Base-by-base conservation (phyloP, 345 rosid species). In the Dovyalis caffra region DNA sequence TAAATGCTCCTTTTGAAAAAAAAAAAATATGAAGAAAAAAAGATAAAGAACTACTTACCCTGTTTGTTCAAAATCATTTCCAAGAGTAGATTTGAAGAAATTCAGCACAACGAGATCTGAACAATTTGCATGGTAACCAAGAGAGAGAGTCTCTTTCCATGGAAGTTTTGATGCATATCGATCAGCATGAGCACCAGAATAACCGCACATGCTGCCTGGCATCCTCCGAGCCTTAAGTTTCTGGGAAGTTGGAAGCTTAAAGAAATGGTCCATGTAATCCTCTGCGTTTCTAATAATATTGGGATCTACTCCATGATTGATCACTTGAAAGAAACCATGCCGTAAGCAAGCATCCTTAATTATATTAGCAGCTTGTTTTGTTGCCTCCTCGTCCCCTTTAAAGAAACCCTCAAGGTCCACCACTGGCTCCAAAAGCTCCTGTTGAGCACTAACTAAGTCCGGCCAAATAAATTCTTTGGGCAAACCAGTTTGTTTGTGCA, bases 391-490 rank as follows among this genome's bases (percentile, higher is more conserved):
- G 33, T 76, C 74, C 11, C 74, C 79, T 6, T 73, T 23, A 34
- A 68, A 63, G 68, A 69, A 62, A 4, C 64, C 73, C 12, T 32
- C 79, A 28, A 76, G 35, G 31, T 76, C 79, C 20, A 76, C 63
- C 20, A 69, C 47, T 1, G 79, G 74, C 51, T 69, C 79, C 3
- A 31, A 31, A 34, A 76, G 74, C 58, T 76, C 79, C 12, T 43
- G 47, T 11, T 63, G 70, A 11, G 65, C 77, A 26, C 51, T 66
- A 5, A 11, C 37, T 11, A 45, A 28, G 51, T 66, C 77, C 6
- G 77, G 77, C 77, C 77, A 74, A 53, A 74, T 51, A 70, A 74
- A 74, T 33, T 74, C 71, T 18, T 65, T 47, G n/a, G 77, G 77
- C 20, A 74, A 43, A 43, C 18, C 47, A 43, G 47, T 4, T 43